phyloP scores from a whole-genome alignment of 352 stramenopile genomes.

The Globisporangium canariense region DNA sequence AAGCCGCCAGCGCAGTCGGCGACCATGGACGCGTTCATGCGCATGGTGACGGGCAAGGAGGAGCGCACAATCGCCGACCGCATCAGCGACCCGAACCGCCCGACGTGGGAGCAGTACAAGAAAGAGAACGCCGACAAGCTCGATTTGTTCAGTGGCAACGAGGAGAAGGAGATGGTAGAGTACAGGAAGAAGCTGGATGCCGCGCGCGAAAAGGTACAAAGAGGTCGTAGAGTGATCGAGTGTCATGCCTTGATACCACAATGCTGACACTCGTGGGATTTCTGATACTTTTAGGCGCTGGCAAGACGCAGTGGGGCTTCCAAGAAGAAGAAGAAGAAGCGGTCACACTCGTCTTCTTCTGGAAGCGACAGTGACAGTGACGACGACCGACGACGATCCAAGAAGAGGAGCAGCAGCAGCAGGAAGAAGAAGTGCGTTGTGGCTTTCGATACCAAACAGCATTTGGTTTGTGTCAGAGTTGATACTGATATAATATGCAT shows the following conservation, averaged over 20 bases:
- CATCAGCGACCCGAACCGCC: conserved; percentile 91
- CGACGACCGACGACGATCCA: conserved; percentile 40
- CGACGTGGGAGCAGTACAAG: conserved; percentile 96
- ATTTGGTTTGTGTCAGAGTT: neutral
- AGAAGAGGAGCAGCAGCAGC: conserved; percentile 61
- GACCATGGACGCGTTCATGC: conserved; percentile 93
- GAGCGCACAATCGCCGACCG: conserved; percentile 93
- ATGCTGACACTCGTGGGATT: neutral
- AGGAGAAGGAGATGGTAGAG: conserved; percentile 92
- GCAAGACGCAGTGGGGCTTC: conserved; percentile 38
- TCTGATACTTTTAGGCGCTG: conserved; percentile 41
- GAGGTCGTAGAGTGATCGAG: neutral
- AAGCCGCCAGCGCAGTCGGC: conserved; percentile 46
- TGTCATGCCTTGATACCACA: neutral
- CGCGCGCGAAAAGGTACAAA: conserved; percentile 77
- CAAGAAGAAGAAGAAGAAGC: conserved; percentile 80
- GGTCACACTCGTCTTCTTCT: conserved; percentile 51
- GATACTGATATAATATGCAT: conserved; percentile 6
- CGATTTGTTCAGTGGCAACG: conserved; percentile 71
- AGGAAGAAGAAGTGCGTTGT: conserved; percentile 71
- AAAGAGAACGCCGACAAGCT: conserved; percentile 95
- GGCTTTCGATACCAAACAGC: neutral
- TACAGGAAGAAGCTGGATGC: conserved; percentile 93
- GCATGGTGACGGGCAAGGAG: conserved; percentile 91
- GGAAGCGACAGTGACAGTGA: conserved; percentile 51